These are phyloP conservation scores for Arabidopsis hybrid DNA, from an alignment of 441 rosid genomes.

Conservation along the genomic window DNA sequence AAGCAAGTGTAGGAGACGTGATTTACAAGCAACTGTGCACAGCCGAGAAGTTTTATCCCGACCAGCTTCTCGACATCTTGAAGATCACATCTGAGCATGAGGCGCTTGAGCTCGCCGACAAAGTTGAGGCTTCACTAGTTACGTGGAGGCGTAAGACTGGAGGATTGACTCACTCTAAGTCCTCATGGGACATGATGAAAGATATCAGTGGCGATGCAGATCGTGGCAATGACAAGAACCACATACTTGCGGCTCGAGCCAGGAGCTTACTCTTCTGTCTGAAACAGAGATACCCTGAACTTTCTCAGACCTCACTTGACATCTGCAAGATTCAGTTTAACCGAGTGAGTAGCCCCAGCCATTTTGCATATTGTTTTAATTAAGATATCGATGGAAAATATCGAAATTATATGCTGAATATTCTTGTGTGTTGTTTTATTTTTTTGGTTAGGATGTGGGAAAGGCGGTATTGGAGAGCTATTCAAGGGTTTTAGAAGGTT, in stretches of 20 bases:
- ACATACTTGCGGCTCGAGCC: slow-evolving; percentile 65
- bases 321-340: slow-evolving; percentile 77
- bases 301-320: slow-evolving; percentile 73
- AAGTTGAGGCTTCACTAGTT: slow-evolving; percentile 70
- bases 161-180: slow-evolving; percentile 55
- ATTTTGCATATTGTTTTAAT: neutral
- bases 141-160: slow-evolving; percentile 84
- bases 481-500: slow-evolving; percentile 92
- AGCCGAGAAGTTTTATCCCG: slow-evolving; percentile 61
- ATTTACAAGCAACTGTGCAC: slow-evolving; percentile 61
- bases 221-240: slow-evolving; percentile 65
- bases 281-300: slow-evolving; percentile 75
- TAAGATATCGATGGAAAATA: neutral
- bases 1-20: slow-evolving; percentile 65
- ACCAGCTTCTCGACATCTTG: slow-evolving; percentile 62
- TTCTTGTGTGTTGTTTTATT: neutral
- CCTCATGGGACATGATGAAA: slow-evolving; percentile 76
- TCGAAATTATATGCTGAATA: neutral
- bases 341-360: slow-evolving; percentile 47
- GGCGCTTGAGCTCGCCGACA: slow-evolving; percentile 72
- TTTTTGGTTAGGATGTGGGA: slow-evolving; percentile 78
- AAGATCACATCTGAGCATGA: slow-evolving; percentile 66
- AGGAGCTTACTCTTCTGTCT: slow-evolving; percentile 64
- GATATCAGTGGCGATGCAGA: slow-evolving; percentile 62
- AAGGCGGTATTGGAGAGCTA: slow-evolving; percentile 93